Evolutionary conservation across 2,329 filamentous ascomycete genomes (phyloP).

Genomic region (Phyllosticta citriasiana): DNA sequence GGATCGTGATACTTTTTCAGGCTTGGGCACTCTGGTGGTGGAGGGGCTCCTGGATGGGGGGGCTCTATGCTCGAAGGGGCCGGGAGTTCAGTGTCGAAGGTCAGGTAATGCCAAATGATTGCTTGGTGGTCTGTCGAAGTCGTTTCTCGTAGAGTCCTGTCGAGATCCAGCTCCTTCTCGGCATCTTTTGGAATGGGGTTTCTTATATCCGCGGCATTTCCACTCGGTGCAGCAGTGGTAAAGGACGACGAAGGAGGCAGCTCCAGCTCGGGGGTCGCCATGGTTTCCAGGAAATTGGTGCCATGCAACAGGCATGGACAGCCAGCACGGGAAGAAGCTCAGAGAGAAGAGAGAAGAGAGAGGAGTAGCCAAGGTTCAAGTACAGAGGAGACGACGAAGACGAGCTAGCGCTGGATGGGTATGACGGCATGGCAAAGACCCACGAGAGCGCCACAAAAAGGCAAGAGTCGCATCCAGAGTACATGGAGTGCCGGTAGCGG

Average conservation of each 20-base stretch:
- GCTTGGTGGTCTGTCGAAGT: conserved; percentile 3
- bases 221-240: conserved; percentile 4
- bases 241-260: conserved; percentile 18
- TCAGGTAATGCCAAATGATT: conserved; percentile 51
- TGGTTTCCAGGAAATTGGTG: conserved; percentile 14
- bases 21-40: conserved; percentile 52
- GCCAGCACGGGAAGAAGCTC: background rate
- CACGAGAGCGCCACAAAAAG: conserved; percentile 3
- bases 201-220: conserved; percentile 10
- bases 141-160: background rate
- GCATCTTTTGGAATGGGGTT: background rate
- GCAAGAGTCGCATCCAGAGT: background rate
- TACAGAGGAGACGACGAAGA: background rate
- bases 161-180: background rate
- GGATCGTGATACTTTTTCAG: conserved; percentile 59
- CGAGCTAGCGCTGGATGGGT: background rate
- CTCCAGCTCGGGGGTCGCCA: conserved; percentile 30
- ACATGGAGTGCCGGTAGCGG: conserved; percentile 3
- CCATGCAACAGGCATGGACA: conserved; percentile 4
- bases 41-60: conserved; percentile 21
- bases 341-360: background rate
- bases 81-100: conserved; percentile 51
- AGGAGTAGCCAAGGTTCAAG: background rate
- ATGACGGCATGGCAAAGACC: conserved; percentile 7
- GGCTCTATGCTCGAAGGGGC: conserved; percentile 29